Evolutionary conservation across 2,329 filamentous ascomycete species (phyloP).

Genomic region (Trematosphaeria pertusa): DNA sequence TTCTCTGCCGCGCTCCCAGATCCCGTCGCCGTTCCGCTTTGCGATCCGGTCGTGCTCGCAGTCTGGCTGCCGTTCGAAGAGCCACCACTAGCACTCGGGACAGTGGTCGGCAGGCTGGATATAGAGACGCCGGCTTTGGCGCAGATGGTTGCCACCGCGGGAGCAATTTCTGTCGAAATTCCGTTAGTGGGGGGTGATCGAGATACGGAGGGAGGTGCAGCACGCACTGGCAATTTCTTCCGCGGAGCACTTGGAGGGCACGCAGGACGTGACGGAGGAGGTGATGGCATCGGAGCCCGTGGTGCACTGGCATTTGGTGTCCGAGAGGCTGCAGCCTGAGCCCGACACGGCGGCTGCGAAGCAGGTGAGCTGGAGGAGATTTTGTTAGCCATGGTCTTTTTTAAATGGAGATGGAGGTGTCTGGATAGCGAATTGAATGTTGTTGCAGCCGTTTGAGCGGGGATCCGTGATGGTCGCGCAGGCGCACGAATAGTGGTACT

Average conservation of each 20-base stretch:
- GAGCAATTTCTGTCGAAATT: conserved; percentile 21
- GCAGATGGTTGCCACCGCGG: conserved; percentile 39
- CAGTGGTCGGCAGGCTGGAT: conserved; percentile 26
- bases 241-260: conserved; percentile 46
- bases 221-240: conserved; percentile 49
- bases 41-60: conserved; percentile 8
- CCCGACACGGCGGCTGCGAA: conserved; percentile 55
- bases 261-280: conserved; percentile 50
- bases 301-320: conserved; percentile 62
- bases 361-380: conserved; percentile 51
- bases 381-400: conserved; percentile 4
- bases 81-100: conserved; percentile 13
- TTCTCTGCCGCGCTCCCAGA: conserved; percentile 9
- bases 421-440: neutral
- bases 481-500: too few relatives aligned
- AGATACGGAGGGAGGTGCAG: neutral
- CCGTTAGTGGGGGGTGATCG: neutral
- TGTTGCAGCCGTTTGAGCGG: too few relatives aligned
- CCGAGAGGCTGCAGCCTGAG: conserved; percentile 56
- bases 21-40: neutral
- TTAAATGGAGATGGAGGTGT: conserved; percentile 1
- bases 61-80: conserved; percentile 10
- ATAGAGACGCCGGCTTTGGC: conserved; percentile 32
- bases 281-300: conserved; percentile 46
- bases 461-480: too few relatives aligned